phyloP scores from a whole-genome alignment of 176 grass and related monocot species.

The Chrysopogon serrulatus region DNA sequence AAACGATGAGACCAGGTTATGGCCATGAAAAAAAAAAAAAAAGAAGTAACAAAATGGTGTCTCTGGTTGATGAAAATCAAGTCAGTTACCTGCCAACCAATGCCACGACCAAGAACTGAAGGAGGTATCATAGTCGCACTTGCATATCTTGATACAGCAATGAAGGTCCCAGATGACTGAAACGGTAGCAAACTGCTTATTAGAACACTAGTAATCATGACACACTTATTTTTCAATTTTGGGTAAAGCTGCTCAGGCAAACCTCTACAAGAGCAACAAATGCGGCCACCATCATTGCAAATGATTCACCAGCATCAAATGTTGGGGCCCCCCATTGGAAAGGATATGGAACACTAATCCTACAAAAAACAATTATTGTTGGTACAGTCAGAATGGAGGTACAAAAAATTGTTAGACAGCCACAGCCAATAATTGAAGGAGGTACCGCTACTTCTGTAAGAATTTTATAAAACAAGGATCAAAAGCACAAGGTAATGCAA shows the following conservation, averaged over 20 bases:
- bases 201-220: background rate
- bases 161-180: constrained; percentile 81
- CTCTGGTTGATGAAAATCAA: background rate
- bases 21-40: background rate
- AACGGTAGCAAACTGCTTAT: background rate
- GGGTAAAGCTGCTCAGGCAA: background rate
- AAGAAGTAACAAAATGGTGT: background rate
- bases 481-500: background rate
- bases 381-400: background rate
- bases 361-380: background rate
- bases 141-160: constrained; percentile 77
- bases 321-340: constrained; percentile 95
- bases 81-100: constrained; percentile 83
- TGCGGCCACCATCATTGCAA: constrained; percentile 94
- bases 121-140: constrained; percentile 87
- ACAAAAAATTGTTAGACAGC: background rate
- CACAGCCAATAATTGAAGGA: background rate
- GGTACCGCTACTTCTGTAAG: background rate
- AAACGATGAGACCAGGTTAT: background rate
- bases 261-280: constrained; percentile 91
- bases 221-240: background rate
- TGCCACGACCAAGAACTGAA: constrained; percentile 84
- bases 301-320: constrained; percentile 91
- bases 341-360: constrained; percentile 84
- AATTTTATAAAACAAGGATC: background rate